These are phyloP conservation scores for Chalaropsis ovoidea DNA, from an alignment of 2,329 filamentous ascomycete species.

Conservation along the genomic window DNA sequence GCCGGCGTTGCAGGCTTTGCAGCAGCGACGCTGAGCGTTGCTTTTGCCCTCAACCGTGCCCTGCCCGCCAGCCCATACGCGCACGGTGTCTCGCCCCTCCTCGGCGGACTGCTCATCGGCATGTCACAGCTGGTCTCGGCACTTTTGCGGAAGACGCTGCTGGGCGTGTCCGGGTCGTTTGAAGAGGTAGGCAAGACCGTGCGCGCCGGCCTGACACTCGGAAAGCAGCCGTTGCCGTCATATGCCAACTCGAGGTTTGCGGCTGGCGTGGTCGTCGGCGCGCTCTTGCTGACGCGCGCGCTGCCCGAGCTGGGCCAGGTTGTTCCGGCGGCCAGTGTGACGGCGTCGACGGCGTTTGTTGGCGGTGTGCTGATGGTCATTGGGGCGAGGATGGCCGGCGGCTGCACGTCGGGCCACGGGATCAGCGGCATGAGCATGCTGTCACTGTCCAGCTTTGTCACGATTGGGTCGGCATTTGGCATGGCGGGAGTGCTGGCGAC, in stretches of 20 bases:
- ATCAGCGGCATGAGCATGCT: conserved; percentile 57
- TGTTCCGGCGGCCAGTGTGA: conserved; percentile 29
- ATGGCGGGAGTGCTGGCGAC: conserved; percentile 35
- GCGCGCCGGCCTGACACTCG: conserved; percentile 36
- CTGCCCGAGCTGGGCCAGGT: conserved; percentile 29
- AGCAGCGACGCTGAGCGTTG: conserved; percentile 34
- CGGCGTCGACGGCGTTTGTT: conserved; percentile 36
- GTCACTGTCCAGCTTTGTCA: conserved; percentile 51
- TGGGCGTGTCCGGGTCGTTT: conserved; percentile 53
- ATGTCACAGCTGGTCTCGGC: conserved; percentile 49
- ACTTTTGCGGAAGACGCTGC: conserved; percentile 41
- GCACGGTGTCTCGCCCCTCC: conserved; percentile 38
- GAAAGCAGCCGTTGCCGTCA: conserved; percentile 30
- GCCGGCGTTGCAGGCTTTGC: conserved; percentile 38
- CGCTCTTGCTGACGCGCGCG: conserved; percentile 33
- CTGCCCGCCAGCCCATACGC: conserved; percentile 31
- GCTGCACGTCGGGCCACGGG: conserved; percentile 60
- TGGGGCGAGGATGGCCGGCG: conserved; percentile 52
- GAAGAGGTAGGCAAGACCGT: conserved; percentile 50
- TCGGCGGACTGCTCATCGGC: conserved; percentile 50
- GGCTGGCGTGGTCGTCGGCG: conserved; percentile 41
- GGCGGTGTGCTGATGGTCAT: conserved; percentile 51
- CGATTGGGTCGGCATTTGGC: conserved; percentile 48
- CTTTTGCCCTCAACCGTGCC: conserved; percentile 33
- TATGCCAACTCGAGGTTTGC: conserved; percentile 44